Percentiles rank a stretch among this genome's conserved stretches.
Evolutionary conservation across 306 rosid genomes (phyloP).

Genomic region (Medicago lupulina): DNA sequence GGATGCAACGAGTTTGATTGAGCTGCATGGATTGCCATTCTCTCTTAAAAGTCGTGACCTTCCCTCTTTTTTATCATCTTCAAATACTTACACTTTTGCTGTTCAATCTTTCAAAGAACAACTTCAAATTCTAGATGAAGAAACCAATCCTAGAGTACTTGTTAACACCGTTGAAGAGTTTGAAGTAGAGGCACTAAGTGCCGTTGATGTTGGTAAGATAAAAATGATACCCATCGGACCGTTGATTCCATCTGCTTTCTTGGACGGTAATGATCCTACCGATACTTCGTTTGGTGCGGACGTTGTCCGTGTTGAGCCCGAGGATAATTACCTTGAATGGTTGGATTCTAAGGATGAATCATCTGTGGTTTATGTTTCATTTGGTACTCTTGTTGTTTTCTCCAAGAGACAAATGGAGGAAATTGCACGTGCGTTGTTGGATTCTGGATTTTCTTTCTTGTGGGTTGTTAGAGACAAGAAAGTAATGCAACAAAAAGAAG

Average conservation of each 20-base stretch:
- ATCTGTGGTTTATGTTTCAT: slow-evolving; percentile 65
- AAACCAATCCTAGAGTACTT: slow-evolving; percentile 37
- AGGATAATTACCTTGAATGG: slow-evolving; percentile 55
- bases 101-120: slow-evolving; percentile 43
- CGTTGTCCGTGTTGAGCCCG: background rate
- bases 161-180: slow-evolving; percentile 53
- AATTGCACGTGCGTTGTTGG: slow-evolving; percentile 57
- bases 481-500: background rate
- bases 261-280: slow-evolving; percentile 40
- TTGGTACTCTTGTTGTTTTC: slow-evolving; percentile 56
- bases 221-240: slow-evolving; percentile 60
- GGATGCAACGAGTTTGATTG: background rate
- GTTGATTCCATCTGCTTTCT: slow-evolving; percentile 55
- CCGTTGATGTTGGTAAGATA: background rate
- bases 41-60: slow-evolving; percentile 32
- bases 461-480: slow-evolving; percentile 55
- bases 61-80: slow-evolving; percentile 39
- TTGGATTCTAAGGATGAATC: slow-evolving; percentile 50
- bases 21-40: slow-evolving; percentile 38
- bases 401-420: slow-evolving; percentile 62
- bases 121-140: slow-evolving; percentile 38
- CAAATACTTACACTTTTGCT: background rate
- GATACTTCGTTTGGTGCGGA: slow-evolving; percentile 59
- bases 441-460: slow-evolving; percentile 49
- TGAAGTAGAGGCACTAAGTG: slow-evolving; percentile 49